phyloP scores from a whole-genome alignment of 805 yeast genomes.

The Hanseniaspora osmophila region DNA sequence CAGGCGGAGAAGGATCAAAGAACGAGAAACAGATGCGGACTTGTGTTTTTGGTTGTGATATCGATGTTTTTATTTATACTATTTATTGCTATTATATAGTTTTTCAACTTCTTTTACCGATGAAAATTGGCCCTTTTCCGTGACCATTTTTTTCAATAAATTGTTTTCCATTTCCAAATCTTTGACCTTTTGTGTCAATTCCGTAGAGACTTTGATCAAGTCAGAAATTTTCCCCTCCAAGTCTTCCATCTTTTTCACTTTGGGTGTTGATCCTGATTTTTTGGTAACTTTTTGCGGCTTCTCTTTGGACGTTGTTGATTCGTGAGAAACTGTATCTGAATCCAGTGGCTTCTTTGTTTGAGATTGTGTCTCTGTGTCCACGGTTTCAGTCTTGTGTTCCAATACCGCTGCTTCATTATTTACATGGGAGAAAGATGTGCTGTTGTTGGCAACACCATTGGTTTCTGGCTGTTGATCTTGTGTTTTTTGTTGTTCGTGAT shows the following conservation, averaged over 20 bases:
- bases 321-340: no score
- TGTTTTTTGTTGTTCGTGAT: no score
- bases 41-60: conserved; percentile 46
- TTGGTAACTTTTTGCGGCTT: not conserved
- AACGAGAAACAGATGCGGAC: conserved; percentile 57
- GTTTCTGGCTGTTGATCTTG: no score
- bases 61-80: conserved; percentile 44
- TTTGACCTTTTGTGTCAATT: conserved; percentile 59
- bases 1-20: conserved; percentile 69
- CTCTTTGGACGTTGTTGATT: no score
- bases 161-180: conserved; percentile 89
- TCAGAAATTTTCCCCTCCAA: conserved; percentile 67
- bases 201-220: conserved; percentile 49
- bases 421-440: no score
- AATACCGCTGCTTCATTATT: no score
- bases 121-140: conserved; percentile 53
- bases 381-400: no score
- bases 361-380: no score
- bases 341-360: no score
- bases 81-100: conserved; percentile 32
- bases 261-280: not conserved
- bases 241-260: conserved; percentile 35
- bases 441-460: no score
- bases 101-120: conserved; percentile 39
- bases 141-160: conserved; percentile 67